Conservation (phyloP, 2,329 filamentous ascomycete genomes). For the Penicillium capsulatum region DNA sequence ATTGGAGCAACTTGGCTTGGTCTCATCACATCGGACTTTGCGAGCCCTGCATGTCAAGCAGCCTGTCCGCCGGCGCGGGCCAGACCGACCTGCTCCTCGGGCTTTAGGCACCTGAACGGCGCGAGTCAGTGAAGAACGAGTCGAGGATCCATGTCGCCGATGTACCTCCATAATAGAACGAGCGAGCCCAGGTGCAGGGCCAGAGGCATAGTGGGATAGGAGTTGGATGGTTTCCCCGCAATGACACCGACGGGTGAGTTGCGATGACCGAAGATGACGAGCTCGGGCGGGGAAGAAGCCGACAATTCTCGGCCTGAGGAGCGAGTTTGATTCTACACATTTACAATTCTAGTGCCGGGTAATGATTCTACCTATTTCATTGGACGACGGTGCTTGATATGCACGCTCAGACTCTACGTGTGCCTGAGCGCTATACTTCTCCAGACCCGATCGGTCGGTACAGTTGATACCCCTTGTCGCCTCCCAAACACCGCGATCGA, state of each 20-base stretch:
- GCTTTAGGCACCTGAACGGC: constrained; percentile 24
- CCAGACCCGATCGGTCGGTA: neutral
- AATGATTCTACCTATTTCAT: too few species aligned
- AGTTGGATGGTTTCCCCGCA: constrained; percentile 18
- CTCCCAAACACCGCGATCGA: constrained; percentile 17
- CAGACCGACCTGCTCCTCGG: constrained; percentile 33
- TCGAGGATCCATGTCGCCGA: neutral
- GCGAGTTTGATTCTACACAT: too few species aligned
- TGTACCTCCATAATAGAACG: constrained; percentile 23
- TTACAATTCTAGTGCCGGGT: too few species aligned
- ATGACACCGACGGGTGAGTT: constrained; percentile 9
- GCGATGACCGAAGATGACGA: constrained; percentile 10
- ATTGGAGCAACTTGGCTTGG: constrained; percentile 33
- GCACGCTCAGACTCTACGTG: constrained; percentile 6
- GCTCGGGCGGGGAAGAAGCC: too few species aligned
- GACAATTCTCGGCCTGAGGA: too few species aligned
- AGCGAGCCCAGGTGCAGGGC: constrained; percentile 4
- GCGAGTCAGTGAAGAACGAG: constrained; percentile 4
- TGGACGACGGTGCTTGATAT: too few species aligned
- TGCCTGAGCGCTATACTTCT: neutral
- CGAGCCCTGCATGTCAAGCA: constrained; percentile 35
- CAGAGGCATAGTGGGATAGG: constrained; percentile 12
- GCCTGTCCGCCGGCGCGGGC: constrained; percentile 33
- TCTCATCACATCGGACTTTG: constrained; percentile 36
- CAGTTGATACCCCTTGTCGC: constrained; percentile 13